Conservation (phyloP, 768 basidiomycete species). For the Clathrus columnatus region DNA sequence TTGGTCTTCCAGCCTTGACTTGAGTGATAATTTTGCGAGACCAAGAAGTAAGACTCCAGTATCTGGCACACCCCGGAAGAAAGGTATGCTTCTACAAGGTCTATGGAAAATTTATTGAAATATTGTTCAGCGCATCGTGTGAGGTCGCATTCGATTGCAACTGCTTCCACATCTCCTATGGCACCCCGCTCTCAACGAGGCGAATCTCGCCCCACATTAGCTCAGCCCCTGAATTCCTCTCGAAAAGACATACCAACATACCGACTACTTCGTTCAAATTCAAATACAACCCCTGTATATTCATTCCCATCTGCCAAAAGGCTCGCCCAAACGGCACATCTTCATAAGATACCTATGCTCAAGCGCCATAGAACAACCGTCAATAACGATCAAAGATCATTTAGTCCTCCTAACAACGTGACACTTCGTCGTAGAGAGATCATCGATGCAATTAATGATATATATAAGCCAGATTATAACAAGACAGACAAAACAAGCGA, state of each 20-base stretch:
- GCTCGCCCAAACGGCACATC: conserved; percentile 59
- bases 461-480: background rate
- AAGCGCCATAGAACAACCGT: background rate
- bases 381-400: background rate
- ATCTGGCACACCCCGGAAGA: background rate
- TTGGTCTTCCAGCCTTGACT: conserved; percentile 3
- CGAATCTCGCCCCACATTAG: background rate
- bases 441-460: background rate
- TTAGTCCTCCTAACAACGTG: background rate
- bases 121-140: background rate
- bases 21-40: background rate
- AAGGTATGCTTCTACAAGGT: background rate
- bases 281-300: conserved; percentile 1
- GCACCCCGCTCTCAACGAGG: background rate
- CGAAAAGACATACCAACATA: conserved; percentile 22
- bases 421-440: background rate
- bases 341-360: conserved; percentile 37
- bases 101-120: background rate
- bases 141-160: background rate
- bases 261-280: conserved; percentile 7
- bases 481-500: background rate
- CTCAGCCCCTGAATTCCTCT: background rate
- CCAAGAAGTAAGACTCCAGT: conserved; percentile 3
- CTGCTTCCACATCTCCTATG: background rate
- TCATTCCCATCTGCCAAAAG: conserved; percentile 32